Conservation (phyloP, 2,329 filamentous ascomycete species). For the Monosporascus sp. region DNA sequence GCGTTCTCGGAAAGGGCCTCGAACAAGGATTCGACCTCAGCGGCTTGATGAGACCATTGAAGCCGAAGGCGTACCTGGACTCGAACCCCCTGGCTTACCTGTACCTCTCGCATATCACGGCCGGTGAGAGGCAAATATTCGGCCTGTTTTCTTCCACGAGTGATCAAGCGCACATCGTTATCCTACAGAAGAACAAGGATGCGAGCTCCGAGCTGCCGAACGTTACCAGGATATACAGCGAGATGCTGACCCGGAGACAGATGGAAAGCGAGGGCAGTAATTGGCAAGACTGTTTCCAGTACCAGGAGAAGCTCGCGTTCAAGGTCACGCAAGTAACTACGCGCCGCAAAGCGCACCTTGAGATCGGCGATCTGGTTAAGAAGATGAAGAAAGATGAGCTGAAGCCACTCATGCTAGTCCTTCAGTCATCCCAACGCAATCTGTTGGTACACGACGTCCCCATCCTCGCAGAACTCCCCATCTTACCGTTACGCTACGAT, state of each 20-base stretch:
- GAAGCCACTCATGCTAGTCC: slow-evolving; percentile 74
- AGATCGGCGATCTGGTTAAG: slow-evolving; percentile 82
- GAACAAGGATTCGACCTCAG: slow-evolving; percentile 90
- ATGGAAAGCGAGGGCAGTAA: slow-evolving; percentile 63
- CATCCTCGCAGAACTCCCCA: slow-evolving; percentile 75
- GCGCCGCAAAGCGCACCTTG: slow-evolving; percentile 79
- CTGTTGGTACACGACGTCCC: slow-evolving; percentile 82
- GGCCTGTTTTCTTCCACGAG: slow-evolving; percentile 83
- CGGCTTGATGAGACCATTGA: slow-evolving; percentile 63
- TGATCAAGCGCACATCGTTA: slow-evolving; percentile 76
- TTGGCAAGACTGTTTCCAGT: slow-evolving; percentile 78
- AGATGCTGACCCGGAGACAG: slow-evolving; percentile 62
- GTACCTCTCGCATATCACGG: slow-evolving; percentile 87
- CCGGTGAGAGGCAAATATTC: slow-evolving; percentile 89
- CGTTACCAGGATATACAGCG: slow-evolving; percentile 79
- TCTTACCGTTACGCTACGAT: slow-evolving; percentile 76
- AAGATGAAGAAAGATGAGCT: slow-evolving; percentile 83
- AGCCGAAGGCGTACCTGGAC: slow-evolving; percentile 66
- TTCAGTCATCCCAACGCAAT: slow-evolving; percentile 83
- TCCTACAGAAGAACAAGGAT: slow-evolving; percentile 79
- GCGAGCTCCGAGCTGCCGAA: slow-evolving; percentile 80
- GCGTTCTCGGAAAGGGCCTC: slow-evolving; percentile 85
- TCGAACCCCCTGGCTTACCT: slow-evolving; percentile 73
- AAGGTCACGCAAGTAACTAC: slow-evolving; percentile 85
- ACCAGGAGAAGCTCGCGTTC: slow-evolving; percentile 82